Conservation (phyloP, 1,139 yeast species). For the Hansenula lynferdii region DNA sequence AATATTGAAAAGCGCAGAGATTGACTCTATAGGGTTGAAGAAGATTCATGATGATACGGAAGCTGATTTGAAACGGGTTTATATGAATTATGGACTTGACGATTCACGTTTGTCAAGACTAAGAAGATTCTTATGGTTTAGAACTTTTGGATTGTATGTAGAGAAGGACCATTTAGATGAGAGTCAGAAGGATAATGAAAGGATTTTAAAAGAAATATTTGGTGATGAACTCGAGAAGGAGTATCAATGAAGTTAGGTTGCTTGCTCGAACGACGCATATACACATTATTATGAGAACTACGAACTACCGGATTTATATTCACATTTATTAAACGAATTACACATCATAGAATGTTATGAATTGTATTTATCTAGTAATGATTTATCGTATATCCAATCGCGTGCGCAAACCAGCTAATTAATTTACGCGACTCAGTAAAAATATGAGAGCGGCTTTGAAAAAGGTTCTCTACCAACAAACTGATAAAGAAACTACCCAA, state of each 20-base stretch:
- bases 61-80: conserved; percentile 42
- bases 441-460: not conserved
- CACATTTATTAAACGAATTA: too few relatives aligned
- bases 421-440: not conserved
- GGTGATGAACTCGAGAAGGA: not conserved
- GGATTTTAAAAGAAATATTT: conserved; percentile 14
- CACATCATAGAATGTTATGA: too few relatives aligned
- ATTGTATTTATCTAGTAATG: too few relatives aligned
- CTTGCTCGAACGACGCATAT: too few relatives aligned
- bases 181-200: conserved; percentile 28
- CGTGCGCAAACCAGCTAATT: not conserved
- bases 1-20: conserved; percentile 30
- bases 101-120: conserved; percentile 46
- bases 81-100: conserved; percentile 50
- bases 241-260: not conserved
- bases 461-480: not conserved
- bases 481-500: too few relatives aligned
- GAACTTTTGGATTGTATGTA: conserved; percentile 38
- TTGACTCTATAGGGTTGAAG: conserved; percentile 20
- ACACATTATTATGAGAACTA: too few relatives aligned
- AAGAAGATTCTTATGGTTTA: conserved; percentile 54
- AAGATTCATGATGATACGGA: conserved; percentile 41
- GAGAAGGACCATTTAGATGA: conserved; percentile 27
- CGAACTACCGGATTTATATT: too few relatives aligned
- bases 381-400: not conserved